Evolutionary conservation across 345 rosid genomes (phyloP), one percentile per base, ranked within the genome.

Genomic region (Durio zibethinus): DNA sequence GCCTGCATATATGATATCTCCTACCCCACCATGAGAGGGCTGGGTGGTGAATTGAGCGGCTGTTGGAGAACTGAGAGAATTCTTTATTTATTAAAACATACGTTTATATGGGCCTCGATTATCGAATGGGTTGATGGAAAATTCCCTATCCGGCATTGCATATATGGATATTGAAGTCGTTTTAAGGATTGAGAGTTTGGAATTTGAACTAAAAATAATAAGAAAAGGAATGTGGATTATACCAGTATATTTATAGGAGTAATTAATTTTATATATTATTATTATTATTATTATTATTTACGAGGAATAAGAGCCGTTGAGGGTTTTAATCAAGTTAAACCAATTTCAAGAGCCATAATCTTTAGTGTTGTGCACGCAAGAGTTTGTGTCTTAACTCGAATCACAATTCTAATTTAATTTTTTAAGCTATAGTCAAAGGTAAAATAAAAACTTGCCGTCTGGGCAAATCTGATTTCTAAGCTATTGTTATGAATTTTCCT

Each of bases 361-460:
- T 2, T 1, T 10, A 62, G 76, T 71, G 62, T 20, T 23, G 29
- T 81, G 72, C 45, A 81, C 76, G 84, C 73, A 74, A 73, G 45
- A 29, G 36, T 43, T 15, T 21, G 71, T 61, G 72, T 25, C 23
- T 54, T 36, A 5, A 54, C 21, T 21, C 29, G 21, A 54, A 21
- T 21, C 10, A 2, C 11, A 54, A 48, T 3, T 1, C 11, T 43
- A 10, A 4, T 33, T 33, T 33, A 33, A 1, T 33, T 36, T 2
- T 36, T 6, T 36, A 36, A 2, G 5, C 4, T 36, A 36, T 36
- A 40, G 1, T 40, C 8, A 40, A 40, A 40, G 43, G 43, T 40
- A 6, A 8, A 40, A 8, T 40, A 6, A 40, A 0, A 40, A 6
- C 0, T 40, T 40, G 10, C 43, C 7, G 4, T 38, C 7, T 6